These are phyloP conservation scores for Mortierella alpina DNA, from an alignment of 192 early-diverging fungal genomes.

Conservation along the genomic window DNA sequence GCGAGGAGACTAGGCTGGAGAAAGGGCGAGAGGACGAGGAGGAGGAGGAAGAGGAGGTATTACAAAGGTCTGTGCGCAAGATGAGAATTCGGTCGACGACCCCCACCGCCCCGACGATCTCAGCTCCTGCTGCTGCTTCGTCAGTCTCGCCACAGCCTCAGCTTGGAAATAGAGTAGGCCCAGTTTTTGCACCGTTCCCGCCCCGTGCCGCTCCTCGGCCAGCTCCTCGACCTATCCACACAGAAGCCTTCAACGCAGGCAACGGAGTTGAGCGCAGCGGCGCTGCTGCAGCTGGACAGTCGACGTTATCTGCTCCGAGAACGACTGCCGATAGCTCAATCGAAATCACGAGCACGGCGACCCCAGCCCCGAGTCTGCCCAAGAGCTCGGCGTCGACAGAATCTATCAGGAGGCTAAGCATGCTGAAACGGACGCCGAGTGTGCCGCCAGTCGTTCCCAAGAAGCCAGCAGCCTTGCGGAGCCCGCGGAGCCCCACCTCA, in stretches of 20 bases:
- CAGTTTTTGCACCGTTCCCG: slow-evolving; percentile 32
- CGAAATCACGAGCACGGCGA: neutral
- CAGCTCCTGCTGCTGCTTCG: slow-evolving; percentile 13
- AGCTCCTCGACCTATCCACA: slow-evolving; percentile 10
- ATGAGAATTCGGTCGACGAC: slow-evolving; percentile 3
- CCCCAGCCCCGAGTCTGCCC: slow-evolving; percentile 21
- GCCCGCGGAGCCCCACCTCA: neutral
- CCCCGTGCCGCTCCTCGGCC: slow-evolving; percentile 29
- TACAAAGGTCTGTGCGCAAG: slow-evolving; percentile 27
- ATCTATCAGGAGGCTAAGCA: slow-evolving; percentile 14
- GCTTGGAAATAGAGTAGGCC: neutral
- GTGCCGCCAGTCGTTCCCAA: slow-evolving; percentile 31
- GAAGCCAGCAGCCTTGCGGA: slow-evolving; percentile 33
- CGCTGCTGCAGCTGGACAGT: neutral
- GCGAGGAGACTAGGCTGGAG: neutral
- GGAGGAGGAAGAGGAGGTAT: slow-evolving; percentile 39
- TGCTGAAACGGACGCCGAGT: slow-evolving; percentile 6
- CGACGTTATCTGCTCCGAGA: neutral
- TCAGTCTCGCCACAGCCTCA: neutral
- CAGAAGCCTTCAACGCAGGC: neutral
- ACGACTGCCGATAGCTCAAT: neutral
- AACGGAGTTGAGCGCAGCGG: neutral
- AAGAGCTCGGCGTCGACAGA: slow-evolving; percentile 25
- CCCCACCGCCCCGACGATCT: neutral
- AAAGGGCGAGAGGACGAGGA: neutral